phyloP scores from a whole-genome alignment of 345 rosid species.

The Boechera retrofracta region DNA sequence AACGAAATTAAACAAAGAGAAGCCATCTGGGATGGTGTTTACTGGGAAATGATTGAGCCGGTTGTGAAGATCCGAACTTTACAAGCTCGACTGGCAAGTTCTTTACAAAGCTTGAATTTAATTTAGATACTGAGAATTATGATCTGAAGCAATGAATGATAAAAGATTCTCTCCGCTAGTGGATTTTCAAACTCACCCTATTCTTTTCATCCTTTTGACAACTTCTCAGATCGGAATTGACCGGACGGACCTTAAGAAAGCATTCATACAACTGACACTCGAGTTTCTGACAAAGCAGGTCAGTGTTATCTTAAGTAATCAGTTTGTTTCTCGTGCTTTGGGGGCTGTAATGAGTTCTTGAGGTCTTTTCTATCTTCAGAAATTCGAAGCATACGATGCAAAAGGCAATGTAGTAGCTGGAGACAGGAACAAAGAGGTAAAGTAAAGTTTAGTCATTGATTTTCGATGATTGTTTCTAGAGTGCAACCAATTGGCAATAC shows the following conservation, averaged over 20 bases:
- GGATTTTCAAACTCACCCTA: background rate
- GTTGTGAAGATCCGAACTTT: slow-evolving; percentile 75
- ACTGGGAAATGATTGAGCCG: slow-evolving; percentile 97
- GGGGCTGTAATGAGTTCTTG: slow-evolving; percentile 25
- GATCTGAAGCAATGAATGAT: background rate
- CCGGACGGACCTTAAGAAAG: slow-evolving; percentile 68
- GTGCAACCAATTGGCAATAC: background rate
- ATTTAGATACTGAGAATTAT: slow-evolving; percentile 2
- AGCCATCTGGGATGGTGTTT: slow-evolving; percentile 66
- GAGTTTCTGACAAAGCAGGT: slow-evolving; percentile 94
- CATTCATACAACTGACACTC: slow-evolving; percentile 80
- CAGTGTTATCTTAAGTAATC: slow-evolving; percentile 23
- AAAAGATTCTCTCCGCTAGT: background rate
- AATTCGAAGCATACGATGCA: slow-evolving; percentile 90
- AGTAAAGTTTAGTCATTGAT: background rate
- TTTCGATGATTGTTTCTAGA: background rate
- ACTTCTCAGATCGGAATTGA: slow-evolving; percentile 83
- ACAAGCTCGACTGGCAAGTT: slow-evolving; percentile 89
- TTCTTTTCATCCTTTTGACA: slow-evolving; percentile 23
- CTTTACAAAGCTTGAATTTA: slow-evolving; percentile 14
- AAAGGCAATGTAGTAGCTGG: slow-evolving; percentile 81
- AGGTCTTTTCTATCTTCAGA: slow-evolving; percentile 56
- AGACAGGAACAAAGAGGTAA: slow-evolving; percentile 83
- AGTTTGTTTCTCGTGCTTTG: slow-evolving; percentile 11
- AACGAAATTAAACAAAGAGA: slow-evolving; percentile 89